Evolutionary conservation across 2,329 filamentous ascomycete species (phyloP).

Genomic region (Aspergillus eucalypticola): DNA sequence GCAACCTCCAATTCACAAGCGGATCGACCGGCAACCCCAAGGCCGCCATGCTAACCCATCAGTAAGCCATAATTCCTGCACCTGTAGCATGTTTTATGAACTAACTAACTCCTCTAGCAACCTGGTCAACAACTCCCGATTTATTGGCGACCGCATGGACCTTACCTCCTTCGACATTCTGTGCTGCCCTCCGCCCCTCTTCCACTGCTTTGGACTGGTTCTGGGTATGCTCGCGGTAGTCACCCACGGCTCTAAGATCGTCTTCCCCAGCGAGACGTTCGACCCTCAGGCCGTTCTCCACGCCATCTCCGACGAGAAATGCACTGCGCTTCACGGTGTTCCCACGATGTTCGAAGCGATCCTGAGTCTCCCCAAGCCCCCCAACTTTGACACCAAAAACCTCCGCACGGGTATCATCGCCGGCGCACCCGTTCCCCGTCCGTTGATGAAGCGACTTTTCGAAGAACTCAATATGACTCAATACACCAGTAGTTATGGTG

Average conservation of each 20-base stretch:
- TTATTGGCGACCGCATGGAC: conserved; percentile 73
- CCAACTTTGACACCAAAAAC: conserved; percentile 50
- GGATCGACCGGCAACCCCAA: conserved; percentile 75
- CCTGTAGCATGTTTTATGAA: too few relatives aligned
- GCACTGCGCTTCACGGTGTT: conserved; percentile 77
- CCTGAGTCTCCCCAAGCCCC: conserved; percentile 51
- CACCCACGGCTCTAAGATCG: conserved; percentile 73
- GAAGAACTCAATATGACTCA: conserved; percentile 72
- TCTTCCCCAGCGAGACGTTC: conserved; percentile 75
- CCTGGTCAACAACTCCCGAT: conserved; percentile 64
- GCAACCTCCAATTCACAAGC: conserved; percentile 73
- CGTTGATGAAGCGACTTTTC: conserved; percentile 72
- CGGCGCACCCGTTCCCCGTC: conserved; percentile 72
- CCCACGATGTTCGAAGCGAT: conserved; percentile 80
- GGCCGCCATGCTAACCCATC: conserved; percentile 72
- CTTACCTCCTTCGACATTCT: conserved; percentile 67
- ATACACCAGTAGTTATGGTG: conserved; percentile 66
- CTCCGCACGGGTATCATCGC: conserved; percentile 78
- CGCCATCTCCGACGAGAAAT: conserved; percentile 66
- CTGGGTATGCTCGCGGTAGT: conserved; percentile 71
- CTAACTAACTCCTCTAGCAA: conserved; percentile 32
- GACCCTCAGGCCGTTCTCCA: conserved; percentile 66
- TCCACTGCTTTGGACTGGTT: conserved; percentile 83
- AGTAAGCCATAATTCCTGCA: conserved; percentile 45
- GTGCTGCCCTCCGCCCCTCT: conserved; percentile 80